phyloP scores from a whole-genome alignment of 768 basidiomycete species.

The Daedaleopsis nitida region DNA sequence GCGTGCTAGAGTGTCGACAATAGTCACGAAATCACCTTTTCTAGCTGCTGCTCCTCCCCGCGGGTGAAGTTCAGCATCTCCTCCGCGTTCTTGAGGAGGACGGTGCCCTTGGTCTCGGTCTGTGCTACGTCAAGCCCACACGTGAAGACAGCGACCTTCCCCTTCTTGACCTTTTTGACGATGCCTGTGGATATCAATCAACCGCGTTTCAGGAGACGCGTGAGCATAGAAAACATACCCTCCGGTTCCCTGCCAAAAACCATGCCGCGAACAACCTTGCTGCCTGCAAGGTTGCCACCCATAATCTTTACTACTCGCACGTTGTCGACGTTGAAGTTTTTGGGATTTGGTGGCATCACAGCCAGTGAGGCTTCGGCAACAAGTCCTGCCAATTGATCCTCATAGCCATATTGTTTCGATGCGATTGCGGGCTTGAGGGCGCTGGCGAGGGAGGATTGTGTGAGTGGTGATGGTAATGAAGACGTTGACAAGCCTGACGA shows the following conservation, averaged over 20 bases:
- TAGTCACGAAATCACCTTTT: constrained; percentile 56
- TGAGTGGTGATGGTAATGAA: constrained; percentile 71
- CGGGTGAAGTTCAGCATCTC: constrained; percentile 97
- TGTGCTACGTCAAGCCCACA: constrained; percentile 91
- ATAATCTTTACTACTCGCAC: constrained; percentile 99
- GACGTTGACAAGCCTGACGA: constrained; percentile 66
- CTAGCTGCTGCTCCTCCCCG: constrained; percentile 95
- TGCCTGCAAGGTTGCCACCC: constrained; percentile 85
- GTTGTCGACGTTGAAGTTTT: constrained; percentile 97
- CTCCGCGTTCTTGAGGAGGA: constrained; percentile 90
- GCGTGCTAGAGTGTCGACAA: too few species aligned
- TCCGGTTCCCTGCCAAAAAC: constrained; percentile 97
- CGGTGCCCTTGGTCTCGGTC: constrained; percentile 99
- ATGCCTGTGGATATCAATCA: constrained; percentile 48
- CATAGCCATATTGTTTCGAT: constrained; percentile 95
- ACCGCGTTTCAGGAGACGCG: neutral
- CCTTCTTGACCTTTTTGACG: constrained; percentile 79
- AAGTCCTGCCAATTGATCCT: constrained; percentile 76
- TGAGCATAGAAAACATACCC: constrained; percentile 46
- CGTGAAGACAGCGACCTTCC: constrained; percentile 96
- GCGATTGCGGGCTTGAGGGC: constrained; percentile 93
- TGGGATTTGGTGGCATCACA: constrained; percentile 86
- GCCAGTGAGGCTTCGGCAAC: constrained; percentile 92
- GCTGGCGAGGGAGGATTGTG: constrained; percentile 63
- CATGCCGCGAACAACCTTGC: constrained; percentile 95